phyloP scores from a whole-genome alignment of 495 filamentous ascomycete genomes.

The Xylaria intraflava region DNA sequence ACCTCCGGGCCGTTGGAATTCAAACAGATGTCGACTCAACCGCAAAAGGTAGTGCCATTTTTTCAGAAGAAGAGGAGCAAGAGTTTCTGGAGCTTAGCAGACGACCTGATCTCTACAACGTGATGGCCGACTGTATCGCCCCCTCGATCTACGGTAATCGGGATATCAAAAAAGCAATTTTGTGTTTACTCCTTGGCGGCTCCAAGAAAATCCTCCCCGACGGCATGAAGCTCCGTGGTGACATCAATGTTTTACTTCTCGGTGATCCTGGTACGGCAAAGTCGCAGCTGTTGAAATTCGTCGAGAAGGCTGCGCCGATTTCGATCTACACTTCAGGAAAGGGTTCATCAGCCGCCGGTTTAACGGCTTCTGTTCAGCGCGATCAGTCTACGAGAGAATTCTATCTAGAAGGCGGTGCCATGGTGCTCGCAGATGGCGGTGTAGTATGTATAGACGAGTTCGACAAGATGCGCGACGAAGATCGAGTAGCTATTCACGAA shows the following conservation, averaged over 20 bases:
- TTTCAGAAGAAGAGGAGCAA: conserved; percentile 94
- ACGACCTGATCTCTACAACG: conserved; percentile 82
- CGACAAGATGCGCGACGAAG: conserved; percentile 99
- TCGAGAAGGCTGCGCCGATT: conserved; percentile 92
- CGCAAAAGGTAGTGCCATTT: conserved; percentile 75
- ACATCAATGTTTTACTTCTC: conserved; percentile 96
- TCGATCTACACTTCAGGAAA: conserved; percentile 99
- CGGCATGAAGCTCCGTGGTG: conserved; percentile 95
- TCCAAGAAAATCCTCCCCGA: conserved; percentile 98
- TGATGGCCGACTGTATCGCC: conserved; percentile 87
- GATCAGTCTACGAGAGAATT: conserved; percentile 91
- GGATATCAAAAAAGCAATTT: conserved; percentile 98
- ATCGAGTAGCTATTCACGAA: conserved; percentile 98
- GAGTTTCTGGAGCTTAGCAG: conserved; percentile 93
- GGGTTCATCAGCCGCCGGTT: conserved; percentile 95
- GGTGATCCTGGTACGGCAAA: conserved; percentile 99
- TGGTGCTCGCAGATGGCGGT: conserved; percentile 96
- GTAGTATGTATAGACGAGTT: conserved; percentile 99
- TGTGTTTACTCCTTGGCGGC: conserved; percentile 89
- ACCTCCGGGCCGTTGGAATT: conserved; percentile 90
- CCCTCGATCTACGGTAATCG: conserved; percentile 95
- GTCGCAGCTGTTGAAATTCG: conserved; percentile 95
- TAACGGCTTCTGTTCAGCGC: conserved; percentile 94
- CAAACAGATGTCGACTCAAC: conserved; percentile 85
- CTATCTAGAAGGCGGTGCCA: conserved; percentile 96